Base-by-base conservation (phyloP, 371 early-diverging fungal genomes). In the Capillidium heterosporum region DNA sequence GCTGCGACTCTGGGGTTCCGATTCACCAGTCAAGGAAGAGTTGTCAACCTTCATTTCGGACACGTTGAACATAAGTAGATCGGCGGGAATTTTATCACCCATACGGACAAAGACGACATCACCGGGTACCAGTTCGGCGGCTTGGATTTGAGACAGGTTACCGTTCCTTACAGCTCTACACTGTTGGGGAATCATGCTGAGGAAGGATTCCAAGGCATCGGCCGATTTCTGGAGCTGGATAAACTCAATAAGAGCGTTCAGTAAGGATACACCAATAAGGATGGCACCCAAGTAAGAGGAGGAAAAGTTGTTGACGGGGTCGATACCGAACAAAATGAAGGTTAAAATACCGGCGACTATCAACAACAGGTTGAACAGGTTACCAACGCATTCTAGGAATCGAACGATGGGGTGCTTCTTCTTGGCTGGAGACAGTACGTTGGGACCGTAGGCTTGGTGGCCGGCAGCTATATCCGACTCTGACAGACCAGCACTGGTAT, bases 41-140 rank as follows among this genome's bases (percentile, higher is more conserved):
- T 92, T 93, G 72, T 96, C 95, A 39, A 95, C 91, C 67, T 95
- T 90, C 59, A 95, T 68, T 24, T 96, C 92, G 19, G 75, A 74
- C 43, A 76, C 68, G 47, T 73, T 60, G 59, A 84, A 84, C 26
- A 96, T 53, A 50, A 67, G 65, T 46, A 89, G 63, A 74, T 96
- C 97, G 2, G 96, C 95, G 1, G 95, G 93, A 15, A 90, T 65
- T 66, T 93, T 95, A 71, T 95, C 94, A 50, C 97, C 97, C 77
- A 84, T 80, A 41, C 79, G 77, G 29, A 91, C 68, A 49, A 76
- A 78, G 27, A 95, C 84, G 54, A 96, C 65, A 63, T 96, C 97
- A 32, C 96, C 96, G 0, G 71, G 63, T 8, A 91, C 94, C 1
- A 96, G 69, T 4, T 81, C 76, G 1, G 69, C 58, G 1, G 91